Conservation (phyloP, 371 early-diverging fungal genomes). For the Apophysomyces trapeziformis region DNA sequence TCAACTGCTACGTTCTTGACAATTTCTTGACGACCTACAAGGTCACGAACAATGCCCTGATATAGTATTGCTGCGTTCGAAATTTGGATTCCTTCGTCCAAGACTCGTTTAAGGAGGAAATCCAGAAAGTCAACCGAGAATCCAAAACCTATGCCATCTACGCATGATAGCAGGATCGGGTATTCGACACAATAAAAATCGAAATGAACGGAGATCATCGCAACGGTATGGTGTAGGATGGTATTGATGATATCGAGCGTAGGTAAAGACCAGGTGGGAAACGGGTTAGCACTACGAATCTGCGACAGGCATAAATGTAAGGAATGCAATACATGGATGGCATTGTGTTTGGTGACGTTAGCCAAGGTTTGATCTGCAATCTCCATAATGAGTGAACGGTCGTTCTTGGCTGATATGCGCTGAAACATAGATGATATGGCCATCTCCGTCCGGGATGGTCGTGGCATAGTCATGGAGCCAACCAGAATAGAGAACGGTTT, state of each 20-base stretch:
- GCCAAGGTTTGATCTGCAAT: conserved; percentile 25
- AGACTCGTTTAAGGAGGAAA: conserved; percentile 40
- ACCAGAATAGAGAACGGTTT: conserved; percentile 42
- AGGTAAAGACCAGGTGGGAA: conserved; percentile 46
- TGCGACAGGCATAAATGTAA: conserved; percentile 47
- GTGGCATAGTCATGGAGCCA: conserved; percentile 19
- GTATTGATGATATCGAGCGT: conserved; percentile 36
- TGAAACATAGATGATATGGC: conserved; percentile 1
- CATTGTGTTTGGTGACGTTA: conserved; percentile 49
- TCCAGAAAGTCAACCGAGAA: conserved; percentile 54
- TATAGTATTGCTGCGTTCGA: conserved; percentile 48
- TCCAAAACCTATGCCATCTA: conserved; percentile 50
- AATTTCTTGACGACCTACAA: conserved; percentile 50
- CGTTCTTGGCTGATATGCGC: conserved; percentile 5
- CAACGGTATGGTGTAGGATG: conserved; percentile 40
- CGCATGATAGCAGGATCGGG: conserved; percentile 50
- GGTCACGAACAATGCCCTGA: conserved; percentile 50
- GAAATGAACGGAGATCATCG: conserved; percentile 41
- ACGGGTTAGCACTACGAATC: conserved; percentile 45
- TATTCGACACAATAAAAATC: conserved; percentile 54
- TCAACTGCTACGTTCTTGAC: conserved; percentile 49
- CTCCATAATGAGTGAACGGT: conserved; percentile 25
- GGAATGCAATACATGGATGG: conserved; percentile 46
- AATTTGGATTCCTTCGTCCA: conserved; percentile 43
- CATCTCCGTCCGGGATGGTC: background rate